A percentile compares a stretch with the other conserved stretches of the same genome.
Conservation (phyloP, 108 stramenopile genomes). For the Skeletonema tropicum region DNA sequence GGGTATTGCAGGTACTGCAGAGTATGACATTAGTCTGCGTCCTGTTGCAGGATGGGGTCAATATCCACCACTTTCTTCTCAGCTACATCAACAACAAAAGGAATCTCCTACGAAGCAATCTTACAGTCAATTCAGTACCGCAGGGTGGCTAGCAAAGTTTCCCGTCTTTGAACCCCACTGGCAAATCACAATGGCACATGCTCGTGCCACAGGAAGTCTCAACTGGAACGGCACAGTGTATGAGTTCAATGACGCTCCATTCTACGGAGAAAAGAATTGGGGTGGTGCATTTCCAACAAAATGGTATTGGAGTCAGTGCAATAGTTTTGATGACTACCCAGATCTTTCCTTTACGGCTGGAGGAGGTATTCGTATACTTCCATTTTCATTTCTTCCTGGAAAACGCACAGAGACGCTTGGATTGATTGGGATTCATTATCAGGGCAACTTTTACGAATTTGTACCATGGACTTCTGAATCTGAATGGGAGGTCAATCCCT, state of each 20-base stretch:
- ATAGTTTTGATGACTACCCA: constrained; percentile 74
- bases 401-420: constrained; percentile 71
- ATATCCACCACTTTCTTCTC: constrained; percentile 40
- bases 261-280: constrained; percentile 95
- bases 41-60: constrained; percentile 75
- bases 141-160: constrained; percentile 78
- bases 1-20: constrained; percentile 52
- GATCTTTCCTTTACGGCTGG: constrained; percentile 78
- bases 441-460: constrained; percentile 82
- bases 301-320: constrained; percentile 93
- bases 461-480: constrained; percentile 81
- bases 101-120: constrained; percentile 2
- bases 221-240: constrained; percentile 72
- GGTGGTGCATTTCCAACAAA: constrained; percentile 81
- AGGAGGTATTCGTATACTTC: constrained; percentile 78
- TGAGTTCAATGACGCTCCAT: constrained; percentile 75
- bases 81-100: not conserved
- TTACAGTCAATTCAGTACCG: constrained; percentile 73
- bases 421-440: constrained; percentile 74
- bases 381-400: constrained; percentile 57
- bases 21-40: constrained; percentile 68
- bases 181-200: constrained; percentile 89
- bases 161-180: constrained; percentile 90
- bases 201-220: constrained; percentile 68
- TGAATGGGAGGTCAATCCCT: constrained; percentile 78